These are phyloP conservation scores for Dactylellina sp. DNA, from an alignment of 2,329 filamentous ascomycete genomes.

Conservation along the genomic window DNA sequence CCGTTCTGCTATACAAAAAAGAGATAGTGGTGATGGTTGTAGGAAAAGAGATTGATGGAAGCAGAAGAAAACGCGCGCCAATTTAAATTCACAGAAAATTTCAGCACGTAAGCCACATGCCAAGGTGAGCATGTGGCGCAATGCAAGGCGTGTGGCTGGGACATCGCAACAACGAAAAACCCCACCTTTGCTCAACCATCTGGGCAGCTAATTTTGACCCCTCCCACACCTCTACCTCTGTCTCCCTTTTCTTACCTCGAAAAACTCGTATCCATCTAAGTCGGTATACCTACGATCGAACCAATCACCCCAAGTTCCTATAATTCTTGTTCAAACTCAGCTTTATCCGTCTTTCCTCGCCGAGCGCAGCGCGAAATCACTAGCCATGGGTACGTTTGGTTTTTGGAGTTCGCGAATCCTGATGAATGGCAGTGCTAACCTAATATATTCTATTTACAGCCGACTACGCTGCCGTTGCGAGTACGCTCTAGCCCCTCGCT, in stretches of 20 bases:
- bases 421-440: slow-evolving; percentile 17
- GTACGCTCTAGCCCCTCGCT: slow-evolving; percentile 2
- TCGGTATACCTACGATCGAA: slow-evolving; percentile 12
- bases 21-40: slow-evolving; percentile 1
- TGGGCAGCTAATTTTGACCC: slow-evolving; percentile 21
- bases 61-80: slow-evolving; percentile 31
- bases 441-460: not conserved
- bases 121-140: not conserved
- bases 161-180: slow-evolving; percentile 35
- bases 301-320: slow-evolving; percentile 16
- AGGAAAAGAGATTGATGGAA: not conserved
- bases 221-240: slow-evolving; percentile 16
- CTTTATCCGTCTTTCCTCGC: not conserved
- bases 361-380: slow-evolving; percentile 3
- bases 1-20: no score
- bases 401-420: not conserved
- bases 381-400: slow-evolving; percentile 40
- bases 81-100: slow-evolving; percentile 43
- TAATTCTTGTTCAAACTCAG: not conserved
- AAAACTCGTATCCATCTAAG: slow-evolving; percentile 15
- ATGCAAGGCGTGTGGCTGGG: slow-evolving; percentile 18
- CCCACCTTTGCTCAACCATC: slow-evolving; percentile 41
- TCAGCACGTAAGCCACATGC: slow-evolving; percentile 41
- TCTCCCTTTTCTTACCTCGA: slow-evolving; percentile 2
- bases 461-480: slow-evolving; percentile 18